Evolutionary conservation across 1,284 basidiomycete genomes (phyloP).

Genomic region (Mycena sp.): DNA sequence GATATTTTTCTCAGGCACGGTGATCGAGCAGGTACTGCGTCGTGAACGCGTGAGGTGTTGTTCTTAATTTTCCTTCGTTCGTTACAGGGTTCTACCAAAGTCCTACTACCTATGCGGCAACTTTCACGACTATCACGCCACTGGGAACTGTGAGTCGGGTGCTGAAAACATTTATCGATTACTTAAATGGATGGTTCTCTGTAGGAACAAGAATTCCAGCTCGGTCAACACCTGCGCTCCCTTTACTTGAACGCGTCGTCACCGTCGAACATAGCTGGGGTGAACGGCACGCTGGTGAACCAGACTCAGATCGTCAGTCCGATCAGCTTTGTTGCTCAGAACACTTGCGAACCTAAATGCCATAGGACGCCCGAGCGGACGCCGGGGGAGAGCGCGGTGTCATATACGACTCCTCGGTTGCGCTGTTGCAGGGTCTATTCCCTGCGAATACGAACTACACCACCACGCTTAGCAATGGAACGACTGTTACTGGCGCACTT

Average conservation of each 20-base stretch:
- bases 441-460: constrained; percentile 63
- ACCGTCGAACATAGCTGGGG: constrained; percentile 63
- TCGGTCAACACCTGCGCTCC: constrained; percentile 69
- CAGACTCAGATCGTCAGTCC: constrained; percentile 47
- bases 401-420: constrained; percentile 72
- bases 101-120: constrained; percentile 71
- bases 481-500: constrained; percentile 72
- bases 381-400: constrained; percentile 81
- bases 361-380: constrained; percentile 69
- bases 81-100: constrained; percentile 67
- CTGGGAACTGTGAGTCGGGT: constrained; percentile 69
- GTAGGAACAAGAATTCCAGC: constrained; percentile 71
- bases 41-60: not conserved
- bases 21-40: constrained; percentile 36
- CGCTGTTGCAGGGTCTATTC: constrained; percentile 78
- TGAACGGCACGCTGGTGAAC: constrained; percentile 65
- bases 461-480: constrained; percentile 76
- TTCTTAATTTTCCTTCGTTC: not conserved
- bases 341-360: constrained; percentile 13
- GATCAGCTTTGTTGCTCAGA: not conserved
- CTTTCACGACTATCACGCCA: constrained; percentile 76
- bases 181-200: not conserved
- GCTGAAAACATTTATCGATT: not conserved
- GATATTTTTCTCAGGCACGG: constrained; percentile 33
- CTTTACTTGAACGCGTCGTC: constrained; percentile 71